These are phyloP conservation scores for Ajuga chamaepitys DNA, from an alignment of 257 asterid genomes.

Conservation along the genomic window DNA sequence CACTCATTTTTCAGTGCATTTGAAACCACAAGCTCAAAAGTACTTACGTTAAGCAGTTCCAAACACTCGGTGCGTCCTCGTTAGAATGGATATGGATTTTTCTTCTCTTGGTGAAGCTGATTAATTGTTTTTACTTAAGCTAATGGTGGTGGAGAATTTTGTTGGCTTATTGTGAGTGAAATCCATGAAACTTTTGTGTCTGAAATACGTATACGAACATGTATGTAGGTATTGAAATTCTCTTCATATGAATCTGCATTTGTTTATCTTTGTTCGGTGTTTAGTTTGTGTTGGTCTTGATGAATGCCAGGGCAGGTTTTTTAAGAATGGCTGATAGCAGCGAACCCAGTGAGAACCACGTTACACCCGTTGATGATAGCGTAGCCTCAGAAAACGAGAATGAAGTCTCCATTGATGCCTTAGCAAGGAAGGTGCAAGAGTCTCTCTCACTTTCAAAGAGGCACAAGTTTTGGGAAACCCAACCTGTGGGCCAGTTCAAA, in stretches of 20 bases:
- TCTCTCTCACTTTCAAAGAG: conserved; percentile 54
- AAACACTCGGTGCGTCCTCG: neutral
- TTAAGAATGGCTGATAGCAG: conserved; percentile 36
- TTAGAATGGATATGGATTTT: neutral
- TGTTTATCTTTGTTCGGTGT: neutral
- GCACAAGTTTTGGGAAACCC: conserved; percentile 90
- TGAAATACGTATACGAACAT: neutral
- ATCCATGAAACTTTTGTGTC: neutral
- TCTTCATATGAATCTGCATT: neutral
- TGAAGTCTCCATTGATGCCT: conserved; percentile 38
- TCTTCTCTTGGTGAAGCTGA: neutral
- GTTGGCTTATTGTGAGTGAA: neutral
- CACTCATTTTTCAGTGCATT: no score
- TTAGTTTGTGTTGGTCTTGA: conserved; percentile 5
- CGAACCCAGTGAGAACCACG: conserved; percentile 13
- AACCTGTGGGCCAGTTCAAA: conserved; percentile 81
- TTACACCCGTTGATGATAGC: neutral
- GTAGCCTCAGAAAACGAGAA: conserved; percentile 33
- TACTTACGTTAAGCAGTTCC: neutral
- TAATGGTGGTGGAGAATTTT: neutral
- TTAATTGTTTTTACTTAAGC: neutral
- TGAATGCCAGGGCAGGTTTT: conserved; percentile 18
- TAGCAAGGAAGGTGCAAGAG: conserved; percentile 56
- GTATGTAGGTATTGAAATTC: neutral
- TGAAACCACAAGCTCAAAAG: no score